Evolutionary conservation across 2,329 filamentous ascomycete genomes (phyloP).

Genomic region (Neonectria neomacrospora): DNA sequence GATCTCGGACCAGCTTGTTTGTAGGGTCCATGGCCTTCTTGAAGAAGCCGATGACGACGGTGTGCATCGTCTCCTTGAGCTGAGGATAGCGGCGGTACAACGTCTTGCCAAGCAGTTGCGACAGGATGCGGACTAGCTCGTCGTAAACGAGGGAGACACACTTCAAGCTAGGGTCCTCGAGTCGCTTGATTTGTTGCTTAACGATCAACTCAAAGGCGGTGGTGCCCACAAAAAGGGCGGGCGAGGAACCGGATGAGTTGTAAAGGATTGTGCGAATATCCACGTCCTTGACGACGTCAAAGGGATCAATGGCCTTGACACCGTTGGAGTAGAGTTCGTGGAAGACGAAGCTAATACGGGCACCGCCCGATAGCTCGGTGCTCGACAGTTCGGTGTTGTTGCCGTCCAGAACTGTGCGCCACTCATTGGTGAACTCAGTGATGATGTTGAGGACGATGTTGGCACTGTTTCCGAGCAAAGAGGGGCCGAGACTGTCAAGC

Average conservation of each 20-base stretch:
- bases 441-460: constrained; percentile 99
- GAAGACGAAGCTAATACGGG: constrained; percentile 99
- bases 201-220: constrained; percentile 99
- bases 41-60: constrained; percentile 92
- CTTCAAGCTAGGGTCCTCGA: constrained; percentile 97
- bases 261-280: constrained; percentile 97
- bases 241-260: constrained; percentile 98
- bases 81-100: constrained; percentile 93
- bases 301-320: constrained; percentile 96
- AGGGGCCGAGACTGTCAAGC: constrained; percentile 85
- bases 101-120: constrained; percentile 87
- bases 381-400: constrained; percentile 97
- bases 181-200: constrained; percentile 96
- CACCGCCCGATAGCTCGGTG: constrained; percentile 92
- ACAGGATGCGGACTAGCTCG: constrained; percentile 93
- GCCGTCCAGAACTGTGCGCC: constrained; percentile 93
- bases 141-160: constrained; percentile 98
- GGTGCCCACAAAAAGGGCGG: constrained; percentile 95
- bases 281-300: constrained; percentile 96
- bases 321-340: constrained; percentile 98
- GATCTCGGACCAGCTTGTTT: constrained; percentile 93
- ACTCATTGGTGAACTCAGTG: constrained; percentile 98
- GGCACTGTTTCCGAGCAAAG: constrained; percentile 92
- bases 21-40: constrained; percentile 99
- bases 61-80: constrained; percentile 96